Base-by-base conservation (phyloP, 495 filamentous ascomycete genomes). In the Eremomyces bilateralis region DNA sequence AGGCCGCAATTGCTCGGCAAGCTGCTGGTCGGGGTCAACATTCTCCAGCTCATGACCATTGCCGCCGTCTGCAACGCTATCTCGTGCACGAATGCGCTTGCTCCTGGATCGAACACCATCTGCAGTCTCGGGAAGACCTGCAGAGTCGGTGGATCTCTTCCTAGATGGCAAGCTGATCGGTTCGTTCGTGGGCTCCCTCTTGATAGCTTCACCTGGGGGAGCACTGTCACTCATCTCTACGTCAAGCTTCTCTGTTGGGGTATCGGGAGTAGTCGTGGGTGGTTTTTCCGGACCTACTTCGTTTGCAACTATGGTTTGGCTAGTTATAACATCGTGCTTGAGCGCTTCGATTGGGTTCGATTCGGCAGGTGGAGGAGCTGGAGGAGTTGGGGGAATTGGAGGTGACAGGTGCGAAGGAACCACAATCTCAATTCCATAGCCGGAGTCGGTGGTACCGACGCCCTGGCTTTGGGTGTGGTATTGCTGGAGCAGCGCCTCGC, bases 31-130 rank as follows among this genome's bases (percentile, higher is more conserved):
- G 21, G 69, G 65, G 38, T 84, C 76, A 41, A 74, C 63, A 3
- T 53, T 43, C 16, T 60, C 48, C 29, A 64, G 64, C 16, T 80
- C 78, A 3, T 47, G 49, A 13, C 49, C 52, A 24, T 49, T 49
- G 15, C 54, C 47, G 6, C 44, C 46, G 15, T 79, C 80, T 1
- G 53, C 52, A 38, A 70, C 69, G 4, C 72, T 77, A 33, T 84
- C 81, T 22, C 81, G 66, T 19, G 79, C 73, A 40, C 80, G 67
- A 19, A 79, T 80, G 31, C 84, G 66, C 47, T 85, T 84, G 55
- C 80, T 90, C 45, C 81, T 70, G 45, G 74, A 69, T 30, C 77
- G 64, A 3, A 72, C 67, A 5, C 63, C 67, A 39, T 76, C 56
- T 5, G 41, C 47, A 4, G 49, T 53, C 11, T 72, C 70, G 0